These are phyloP conservation scores for Edaphochlamys debaryana DNA, from an alignment of 139 green algal species.

Conservation along the genomic window DNA sequence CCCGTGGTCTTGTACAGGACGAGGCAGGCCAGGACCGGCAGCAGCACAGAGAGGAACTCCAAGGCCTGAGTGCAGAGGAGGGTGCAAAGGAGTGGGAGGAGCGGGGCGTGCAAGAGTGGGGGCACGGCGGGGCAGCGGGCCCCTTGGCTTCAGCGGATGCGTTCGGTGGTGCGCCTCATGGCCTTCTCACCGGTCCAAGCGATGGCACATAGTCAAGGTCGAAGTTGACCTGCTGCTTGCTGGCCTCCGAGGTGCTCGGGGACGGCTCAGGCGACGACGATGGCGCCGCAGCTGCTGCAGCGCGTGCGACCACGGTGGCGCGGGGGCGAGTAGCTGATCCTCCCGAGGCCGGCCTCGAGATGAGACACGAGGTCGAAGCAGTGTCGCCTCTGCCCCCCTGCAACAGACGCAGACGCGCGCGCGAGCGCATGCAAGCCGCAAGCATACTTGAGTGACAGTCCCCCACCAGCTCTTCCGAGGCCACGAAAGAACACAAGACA, in stretches of 20 bases:
- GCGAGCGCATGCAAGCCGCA: not conserved
- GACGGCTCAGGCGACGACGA: not conserved
- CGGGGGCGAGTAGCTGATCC: no score
- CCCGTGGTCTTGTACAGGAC: conserved; percentile 53
- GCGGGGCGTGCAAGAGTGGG: no score
- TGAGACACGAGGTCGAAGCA: no score
- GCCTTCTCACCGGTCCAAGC: conserved; percentile 6
- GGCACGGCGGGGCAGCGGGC: no score
- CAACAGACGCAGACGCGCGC: not conserved
- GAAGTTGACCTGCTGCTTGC: conserved; percentile 2
- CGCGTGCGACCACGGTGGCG: no score
- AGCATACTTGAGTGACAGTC: not conserved
- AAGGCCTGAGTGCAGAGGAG: no score
- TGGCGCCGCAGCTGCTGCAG: not conserved
- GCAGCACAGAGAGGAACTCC: conserved; percentile 45
- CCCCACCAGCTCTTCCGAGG: not conserved
- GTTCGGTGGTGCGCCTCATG: no score
- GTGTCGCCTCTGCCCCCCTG: no score
- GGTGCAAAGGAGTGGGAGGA: no score
- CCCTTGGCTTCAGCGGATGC: no score
- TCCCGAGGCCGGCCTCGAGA: not conserved
- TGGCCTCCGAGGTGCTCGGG: not conserved
- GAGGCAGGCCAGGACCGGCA: conserved; percentile 16
- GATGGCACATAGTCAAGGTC: conserved; percentile 35
- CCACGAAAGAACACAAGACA: not conserved